A percentile compares a stretch with the other conserved stretches of the same genome.
These are phyloP conservation scores for Cyathus striatus DNA, from an alignment of 768 basidiomycete species.

Conservation along the genomic window DNA sequence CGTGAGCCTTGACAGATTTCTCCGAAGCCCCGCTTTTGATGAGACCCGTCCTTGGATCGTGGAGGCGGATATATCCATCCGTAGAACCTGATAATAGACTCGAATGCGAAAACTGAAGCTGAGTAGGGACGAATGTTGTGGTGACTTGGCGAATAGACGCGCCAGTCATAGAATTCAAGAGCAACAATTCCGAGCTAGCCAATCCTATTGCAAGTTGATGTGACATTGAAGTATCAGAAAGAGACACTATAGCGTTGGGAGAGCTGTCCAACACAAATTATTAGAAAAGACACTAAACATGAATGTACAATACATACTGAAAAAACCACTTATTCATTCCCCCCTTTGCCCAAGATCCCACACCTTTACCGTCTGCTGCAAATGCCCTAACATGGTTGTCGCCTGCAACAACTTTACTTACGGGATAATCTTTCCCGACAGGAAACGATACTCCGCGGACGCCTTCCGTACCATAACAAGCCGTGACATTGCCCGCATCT, in stretches of 20 bases:
- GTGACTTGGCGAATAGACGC: conserved; percentile 50
- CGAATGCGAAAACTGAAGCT: conserved; percentile 64
- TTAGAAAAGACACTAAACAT: no score
- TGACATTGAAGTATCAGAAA: conserved; percentile 44
- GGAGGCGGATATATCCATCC: conserved; percentile 70
- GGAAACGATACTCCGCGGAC: conserved; percentile 70
- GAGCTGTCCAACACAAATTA: no score
- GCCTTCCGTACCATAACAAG: conserved; percentile 60
- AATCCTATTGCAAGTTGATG: conserved; percentile 58
- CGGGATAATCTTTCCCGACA: conserved; percentile 61
- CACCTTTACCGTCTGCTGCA: conserved; percentile 51
- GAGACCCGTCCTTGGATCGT: conserved; percentile 62
- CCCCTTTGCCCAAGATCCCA: conserved; percentile 82
- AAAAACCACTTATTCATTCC: conserved; percentile 82
- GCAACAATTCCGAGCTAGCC: conserved; percentile 52
- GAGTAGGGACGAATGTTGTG: conserved; percentile 54
- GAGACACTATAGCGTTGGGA: conserved; percentile 28
- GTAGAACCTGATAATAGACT: conserved; percentile 61
- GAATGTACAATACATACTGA: conserved; percentile 48
- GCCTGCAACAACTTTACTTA: conserved; percentile 71
- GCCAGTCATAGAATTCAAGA: conserved; percentile 76
- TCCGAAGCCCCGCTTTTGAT: conserved; percentile 43
- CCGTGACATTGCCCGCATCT: conserved; percentile 62
- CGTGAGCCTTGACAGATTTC: conserved; percentile 69
- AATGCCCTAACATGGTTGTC: conserved; percentile 75